Base-by-base conservation (phyloP, 768 basidiomycete genomes). In the Pholiota conissans region DNA sequence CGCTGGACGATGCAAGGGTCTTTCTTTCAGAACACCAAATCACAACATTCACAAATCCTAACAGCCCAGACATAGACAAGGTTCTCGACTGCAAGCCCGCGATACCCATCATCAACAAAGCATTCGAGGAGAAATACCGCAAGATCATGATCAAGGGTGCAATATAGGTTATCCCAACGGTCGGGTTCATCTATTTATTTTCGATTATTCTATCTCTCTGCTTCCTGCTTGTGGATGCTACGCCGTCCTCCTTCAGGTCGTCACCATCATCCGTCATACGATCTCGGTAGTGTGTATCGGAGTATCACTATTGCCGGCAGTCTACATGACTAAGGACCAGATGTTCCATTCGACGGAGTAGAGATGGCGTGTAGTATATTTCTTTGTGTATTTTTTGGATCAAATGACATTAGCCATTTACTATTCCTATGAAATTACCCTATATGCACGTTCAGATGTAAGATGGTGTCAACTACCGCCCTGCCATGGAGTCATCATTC, bases 61-160 rank as follows among this genome's bases (percentile, higher is more conserved):
- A 79, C 67, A 76, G 76, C 63, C 74, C 83, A 34, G 89, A 91
- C 69, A 68, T 62, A 28, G 80, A 89, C 61, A 89, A 87, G 73
- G 73, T 78, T 37, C 65, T 94, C 57, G 90, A 93, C 60, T 93
- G 90, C 78, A 90, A 83, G 72, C 71, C 79, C 37, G 84, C 82
- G n/a, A 71, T 71, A 53, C 65, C 75, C 28, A 75, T 77, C 60
- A 81, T 98, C 57, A 73, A 77, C 20, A 81, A 84, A 63, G 83
- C 81, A 13, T 85, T 87, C 68, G 90, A 91, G 65, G 84, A 86
- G 65, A 94, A 89, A 73, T 93, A 93, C 70, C 82, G 89, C 62
- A 92, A 88, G 71, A 86, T 97, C 58, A 85, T 84, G 66, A 93
- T 98, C 73, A 95, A 86, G 78, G 96, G 96, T 64, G 93, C 95